Percentiles rank a stretch among this genome's conserved stretches.
phyloP scores from a whole-genome alignment of 2,329 filamentous ascomycete genomes.

The Alternaria atra region DNA sequence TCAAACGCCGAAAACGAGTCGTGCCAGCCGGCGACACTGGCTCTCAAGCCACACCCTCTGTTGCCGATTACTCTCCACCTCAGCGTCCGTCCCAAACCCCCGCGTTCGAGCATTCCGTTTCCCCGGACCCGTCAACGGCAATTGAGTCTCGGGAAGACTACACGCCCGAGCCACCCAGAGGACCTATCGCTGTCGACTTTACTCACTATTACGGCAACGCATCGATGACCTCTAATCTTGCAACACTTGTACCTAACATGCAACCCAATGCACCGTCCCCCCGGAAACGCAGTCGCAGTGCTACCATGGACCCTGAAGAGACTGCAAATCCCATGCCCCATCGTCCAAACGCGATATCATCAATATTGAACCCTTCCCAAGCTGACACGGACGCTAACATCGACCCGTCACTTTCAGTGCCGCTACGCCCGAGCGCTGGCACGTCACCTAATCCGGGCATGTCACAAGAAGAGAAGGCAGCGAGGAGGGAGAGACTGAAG shows the following conservation, averaged over 20 bases:
- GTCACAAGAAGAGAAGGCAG: constrained; percentile 41
- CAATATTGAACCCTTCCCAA: constrained; percentile 43
- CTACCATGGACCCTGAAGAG: constrained; percentile 43
- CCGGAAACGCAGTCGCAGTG: constrained; percentile 50
- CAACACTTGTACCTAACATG: constrained; percentile 20
- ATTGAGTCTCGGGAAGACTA: constrained; percentile 42
- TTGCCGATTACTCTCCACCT: constrained; percentile 42
- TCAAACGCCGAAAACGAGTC: constrained; percentile 93
- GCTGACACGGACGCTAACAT: constrained; percentile 39
- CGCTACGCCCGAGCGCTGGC: constrained; percentile 29
- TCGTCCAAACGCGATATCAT: constrained; percentile 47
- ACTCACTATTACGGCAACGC: constrained; percentile 43
- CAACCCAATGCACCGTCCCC: constrained; percentile 37
- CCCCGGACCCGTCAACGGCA: constrained; percentile 43
- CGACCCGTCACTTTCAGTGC: constrained; percentile 41
- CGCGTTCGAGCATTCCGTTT: constrained; percentile 45
- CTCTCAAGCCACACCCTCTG: constrained; percentile 40
- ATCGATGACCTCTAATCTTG: constrained; percentile 26
- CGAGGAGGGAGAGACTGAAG: constrained; percentile 41
- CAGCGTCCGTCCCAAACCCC: constrained; percentile 41
- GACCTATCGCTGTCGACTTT: constrained; percentile 49
- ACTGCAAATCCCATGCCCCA: constrained; percentile 37
- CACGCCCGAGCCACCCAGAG: constrained; percentile 37
- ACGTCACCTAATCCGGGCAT: constrained; percentile 27
- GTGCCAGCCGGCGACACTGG: constrained; percentile 74